A percentile compares a stretch with the other conserved stretches of the same genome.
These are phyloP conservation scores for Albugo laibachii DNA, from an alignment of 352 stramenopile genomes.

Conservation along the genomic window DNA sequence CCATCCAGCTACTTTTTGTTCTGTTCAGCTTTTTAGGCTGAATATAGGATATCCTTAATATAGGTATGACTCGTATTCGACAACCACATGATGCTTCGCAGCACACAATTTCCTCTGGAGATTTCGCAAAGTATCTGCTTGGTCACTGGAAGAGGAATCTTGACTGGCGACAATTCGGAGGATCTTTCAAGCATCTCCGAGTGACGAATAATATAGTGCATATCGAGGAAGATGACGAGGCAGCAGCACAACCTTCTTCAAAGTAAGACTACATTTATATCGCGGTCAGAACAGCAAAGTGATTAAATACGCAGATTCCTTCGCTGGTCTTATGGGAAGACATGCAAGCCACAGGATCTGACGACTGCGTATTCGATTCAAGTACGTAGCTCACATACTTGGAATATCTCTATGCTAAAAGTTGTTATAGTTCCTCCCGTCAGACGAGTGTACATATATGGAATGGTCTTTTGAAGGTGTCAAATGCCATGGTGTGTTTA, in stretches of 20 bases:
- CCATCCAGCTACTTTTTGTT: no score
- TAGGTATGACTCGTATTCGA: no score
- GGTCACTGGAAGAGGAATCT: slow-evolving; percentile 71
- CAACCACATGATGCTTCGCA: slow-evolving; percentile 4
- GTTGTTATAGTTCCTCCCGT: slow-evolving; percentile 41
- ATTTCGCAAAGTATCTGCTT: slow-evolving; percentile 52
- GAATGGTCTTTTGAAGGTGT: slow-evolving; percentile 75
- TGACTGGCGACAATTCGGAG: slow-evolving; percentile 58
- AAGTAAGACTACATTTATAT: slow-evolving; percentile 19
- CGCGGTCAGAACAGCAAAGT: neutral
- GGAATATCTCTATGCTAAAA: slow-evolving; percentile 3
- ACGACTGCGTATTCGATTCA: slow-evolving; percentile 61
- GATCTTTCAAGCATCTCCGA: slow-evolving; percentile 55
- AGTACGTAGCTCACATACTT: slow-evolving; percentile 10
- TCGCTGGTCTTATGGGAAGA: slow-evolving; percentile 57
- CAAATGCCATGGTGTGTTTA: slow-evolving; percentile 68
- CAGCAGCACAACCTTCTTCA: slow-evolving; percentile 47
- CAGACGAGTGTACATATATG: slow-evolving; percentile 63
- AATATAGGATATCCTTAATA: no score
- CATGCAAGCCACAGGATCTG: slow-evolving; percentile 49
- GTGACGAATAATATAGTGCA: slow-evolving; percentile 66
- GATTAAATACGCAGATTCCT: slow-evolving; percentile 25
- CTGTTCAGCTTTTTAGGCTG: no score
- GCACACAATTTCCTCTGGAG: slow-evolving; percentile 35
- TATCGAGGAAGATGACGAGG: slow-evolving; percentile 53